phyloP scores from a whole-genome alignment of 176 grass and related monocot species.

The Calamus simplicifolius region DNA sequence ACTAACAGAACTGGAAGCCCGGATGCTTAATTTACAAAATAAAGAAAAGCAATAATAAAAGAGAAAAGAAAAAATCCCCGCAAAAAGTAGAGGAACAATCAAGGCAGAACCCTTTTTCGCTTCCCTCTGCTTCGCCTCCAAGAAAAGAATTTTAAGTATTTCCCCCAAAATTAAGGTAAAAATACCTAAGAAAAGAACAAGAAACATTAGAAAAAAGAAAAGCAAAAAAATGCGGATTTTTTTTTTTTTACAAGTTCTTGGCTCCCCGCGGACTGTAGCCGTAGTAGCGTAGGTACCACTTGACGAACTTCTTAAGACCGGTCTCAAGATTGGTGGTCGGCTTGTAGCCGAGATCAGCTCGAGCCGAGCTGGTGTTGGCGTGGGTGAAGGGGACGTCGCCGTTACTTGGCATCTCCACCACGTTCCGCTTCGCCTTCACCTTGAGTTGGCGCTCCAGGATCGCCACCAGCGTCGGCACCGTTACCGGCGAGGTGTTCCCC shows the following conservation, averaged over 20 bases:
- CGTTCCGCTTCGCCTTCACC: conserved; percentile 28
- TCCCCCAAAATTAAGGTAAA: too few relatives aligned
- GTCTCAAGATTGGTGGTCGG: conserved; percentile 33
- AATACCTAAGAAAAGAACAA: too few relatives aligned
- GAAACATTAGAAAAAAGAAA: too few relatives aligned
- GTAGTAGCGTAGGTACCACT: conserved; percentile 43
- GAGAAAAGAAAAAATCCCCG: too few relatives aligned
- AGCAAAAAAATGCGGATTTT: too few relatives aligned
- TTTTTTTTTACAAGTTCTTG: neutral
- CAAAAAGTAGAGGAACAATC: too few relatives aligned
- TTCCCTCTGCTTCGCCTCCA: too few relatives aligned
- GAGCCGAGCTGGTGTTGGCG: conserved; percentile 37
- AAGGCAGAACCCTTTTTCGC: too few relatives aligned
- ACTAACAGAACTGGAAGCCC: too few relatives aligned
- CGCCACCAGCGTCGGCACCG: conserved; percentile 26
- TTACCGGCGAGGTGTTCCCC: conserved; percentile 41
- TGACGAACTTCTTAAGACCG: conserved; percentile 46
- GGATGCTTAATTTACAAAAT: too few relatives aligned
- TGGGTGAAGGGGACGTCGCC: conserved; percentile 45
- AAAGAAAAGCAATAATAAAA: too few relatives aligned
- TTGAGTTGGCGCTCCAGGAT: conserved; percentile 34
- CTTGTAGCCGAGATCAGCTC: conserved; percentile 31
- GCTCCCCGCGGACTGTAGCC: conserved; percentile 24
- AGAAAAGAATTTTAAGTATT: too few relatives aligned
- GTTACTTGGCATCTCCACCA: conserved; percentile 41